These are phyloP conservation scores for Massariosphaeria phaeospora DNA, from an alignment of 495 filamentous ascomycete species.

Conservation along the genomic window DNA sequence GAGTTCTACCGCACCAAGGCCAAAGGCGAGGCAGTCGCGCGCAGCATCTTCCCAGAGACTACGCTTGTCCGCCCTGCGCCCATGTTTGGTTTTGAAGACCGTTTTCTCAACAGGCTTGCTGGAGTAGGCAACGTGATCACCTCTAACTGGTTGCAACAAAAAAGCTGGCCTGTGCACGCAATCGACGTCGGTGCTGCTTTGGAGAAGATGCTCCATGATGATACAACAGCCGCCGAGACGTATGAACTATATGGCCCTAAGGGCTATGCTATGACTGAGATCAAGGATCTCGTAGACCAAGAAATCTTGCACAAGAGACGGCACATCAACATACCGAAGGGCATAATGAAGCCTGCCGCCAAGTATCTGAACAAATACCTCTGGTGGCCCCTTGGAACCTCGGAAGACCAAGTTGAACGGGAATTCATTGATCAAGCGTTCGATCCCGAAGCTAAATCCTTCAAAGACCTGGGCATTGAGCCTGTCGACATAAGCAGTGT, in stretches of 20 bases:
- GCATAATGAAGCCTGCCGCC: slow-evolving; percentile 64
- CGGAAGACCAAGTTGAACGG: slow-evolving; percentile 82
- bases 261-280: slow-evolving; percentile 84
- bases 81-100: slow-evolving; percentile 91
- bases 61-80: slow-evolving; percentile 95
- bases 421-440: slow-evolving; percentile 94
- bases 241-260: slow-evolving; percentile 93
- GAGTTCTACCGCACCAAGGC: slow-evolving; percentile 91
- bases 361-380: slow-evolving; percentile 67
- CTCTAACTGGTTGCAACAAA: slow-evolving; percentile 86
- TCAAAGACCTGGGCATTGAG: slow-evolving; percentile 86
- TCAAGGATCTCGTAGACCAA: slow-evolving; percentile 78
- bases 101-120: slow-evolving; percentile 81
- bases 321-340: slow-evolving; percentile 89
- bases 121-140: slow-evolving; percentile 73
- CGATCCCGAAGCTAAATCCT: slow-evolving; percentile 87
- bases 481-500: slow-evolving; percentile 73
- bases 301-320: slow-evolving; percentile 86
- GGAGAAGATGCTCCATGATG: slow-evolving; percentile 82
- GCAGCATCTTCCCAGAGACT: slow-evolving; percentile 92
- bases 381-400: slow-evolving; percentile 84
- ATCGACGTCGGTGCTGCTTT: slow-evolving; percentile 86
- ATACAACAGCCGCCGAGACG: slow-evolving; percentile 82
- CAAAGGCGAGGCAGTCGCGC: slow-evolving; percentile 70
- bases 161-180: slow-evolving; percentile 74